Percentiles rank a stretch among this genome's conserved stretches.
These are phyloP conservation scores for Apiospora phragmitis DNA, from an alignment of 2,329 filamentous ascomycete species.

Conservation along the genomic window DNA sequence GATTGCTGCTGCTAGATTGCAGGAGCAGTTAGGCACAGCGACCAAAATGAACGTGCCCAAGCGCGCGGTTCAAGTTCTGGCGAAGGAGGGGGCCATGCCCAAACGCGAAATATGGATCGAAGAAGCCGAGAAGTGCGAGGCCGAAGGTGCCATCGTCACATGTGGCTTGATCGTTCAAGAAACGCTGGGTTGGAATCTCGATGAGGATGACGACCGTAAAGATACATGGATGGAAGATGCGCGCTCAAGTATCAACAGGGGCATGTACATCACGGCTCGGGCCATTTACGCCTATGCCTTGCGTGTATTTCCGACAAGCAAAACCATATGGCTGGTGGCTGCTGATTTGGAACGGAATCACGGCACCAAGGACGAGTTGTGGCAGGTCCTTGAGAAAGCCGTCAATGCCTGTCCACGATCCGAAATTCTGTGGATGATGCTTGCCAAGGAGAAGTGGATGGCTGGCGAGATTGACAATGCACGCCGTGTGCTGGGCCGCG, in stretches of 20 bases:
- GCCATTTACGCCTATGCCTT: slow-evolving; percentile 93
- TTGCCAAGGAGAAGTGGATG: slow-evolving; percentile 93
- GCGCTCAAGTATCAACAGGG: slow-evolving; percentile 75
- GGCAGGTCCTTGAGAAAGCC: slow-evolving; percentile 85
- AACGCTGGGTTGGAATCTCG: slow-evolving; percentile 88
- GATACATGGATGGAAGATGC: slow-evolving; percentile 97
- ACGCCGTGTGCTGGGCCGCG: slow-evolving; percentile 78
- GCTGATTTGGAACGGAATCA: slow-evolving; percentile 91
- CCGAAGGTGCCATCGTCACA: slow-evolving; percentile 83
- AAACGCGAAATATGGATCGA: slow-evolving; percentile 97
- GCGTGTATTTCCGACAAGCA: slow-evolving; percentile 85
- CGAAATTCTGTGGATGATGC: slow-evolving; percentile 92
- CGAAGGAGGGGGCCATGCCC: slow-evolving; percentile 91
- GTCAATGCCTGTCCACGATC: slow-evolving; percentile 91
- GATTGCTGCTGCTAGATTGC: slow-evolving; percentile 89
- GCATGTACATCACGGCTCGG: slow-evolving; percentile 84
- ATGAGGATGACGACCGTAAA: slow-evolving; percentile 95
- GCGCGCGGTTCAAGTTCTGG: slow-evolving; percentile 83
- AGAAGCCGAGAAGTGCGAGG: slow-evolving; percentile 92
- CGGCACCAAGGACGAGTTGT: slow-evolving; percentile 78
- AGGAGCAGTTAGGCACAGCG: slow-evolving; percentile 81
- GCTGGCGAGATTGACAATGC: slow-evolving; percentile 85
- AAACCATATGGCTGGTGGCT: slow-evolving; percentile 85
- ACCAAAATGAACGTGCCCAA: slow-evolving; percentile 91
- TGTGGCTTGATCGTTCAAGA: slow-evolving; percentile 89